A percentile compares a stretch with the other conserved stretches of the same genome.
Conservation (phyloP, 2,329 filamentous ascomycete genomes). For the Trematosphaeria pertusa region DNA sequence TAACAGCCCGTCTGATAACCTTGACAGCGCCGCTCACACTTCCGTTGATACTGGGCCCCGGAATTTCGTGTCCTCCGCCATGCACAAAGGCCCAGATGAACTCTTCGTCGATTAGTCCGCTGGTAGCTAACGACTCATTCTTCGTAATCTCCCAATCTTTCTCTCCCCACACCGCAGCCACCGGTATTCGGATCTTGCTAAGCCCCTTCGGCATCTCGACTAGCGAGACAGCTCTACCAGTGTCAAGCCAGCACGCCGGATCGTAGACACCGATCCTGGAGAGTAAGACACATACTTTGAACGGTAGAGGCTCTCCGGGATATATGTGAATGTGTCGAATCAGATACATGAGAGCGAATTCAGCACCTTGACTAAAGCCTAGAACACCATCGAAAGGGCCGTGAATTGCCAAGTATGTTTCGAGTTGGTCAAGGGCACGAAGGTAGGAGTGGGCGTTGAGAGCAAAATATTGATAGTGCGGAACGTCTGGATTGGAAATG, state of each 20-base stretch:
- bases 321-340: constrained; percentile 3
- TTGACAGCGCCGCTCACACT: not conserved
- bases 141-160: not conserved
- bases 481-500: not conserved
- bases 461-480: not conserved
- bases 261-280: constrained; percentile 1
- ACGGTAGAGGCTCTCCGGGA: not conserved
- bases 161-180: not conserved
- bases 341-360: constrained; percentile 1
- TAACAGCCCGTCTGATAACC: not conserved
- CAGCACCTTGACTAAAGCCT: constrained; percentile 5
- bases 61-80: not conserved
- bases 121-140: not conserved
- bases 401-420: not conserved
- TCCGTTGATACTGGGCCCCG: not conserved
- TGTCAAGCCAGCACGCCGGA: not conserved
- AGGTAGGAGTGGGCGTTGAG: not conserved
- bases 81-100: constrained; percentile 1
- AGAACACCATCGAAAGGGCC: constrained; percentile 3
- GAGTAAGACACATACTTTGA: not conserved
- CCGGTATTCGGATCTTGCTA: not conserved
- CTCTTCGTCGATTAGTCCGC: not conserved
- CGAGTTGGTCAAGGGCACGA: not conserved
- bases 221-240: not conserved
- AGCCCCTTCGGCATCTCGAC: not conserved